phyloP scores from a whole-genome alignment of 2,329 filamentous ascomycete genomes.

The Talaromyces sp. region DNA sequence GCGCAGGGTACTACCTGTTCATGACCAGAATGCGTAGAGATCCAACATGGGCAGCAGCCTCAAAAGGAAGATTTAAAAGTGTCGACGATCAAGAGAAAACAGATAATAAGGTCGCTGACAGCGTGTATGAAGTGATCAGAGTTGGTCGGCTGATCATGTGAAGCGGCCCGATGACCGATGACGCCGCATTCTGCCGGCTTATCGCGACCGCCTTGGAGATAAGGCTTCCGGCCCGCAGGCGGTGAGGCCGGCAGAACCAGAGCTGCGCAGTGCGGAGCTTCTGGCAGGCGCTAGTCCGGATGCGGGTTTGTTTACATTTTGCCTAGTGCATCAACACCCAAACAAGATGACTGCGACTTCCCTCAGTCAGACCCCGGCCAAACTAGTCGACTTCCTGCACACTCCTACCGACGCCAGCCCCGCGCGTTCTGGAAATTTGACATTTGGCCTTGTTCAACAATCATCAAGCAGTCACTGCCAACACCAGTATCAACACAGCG shows the following conservation, averaged over 20 bases:
- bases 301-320: conserved; percentile 28
- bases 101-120: background rate
- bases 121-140: background rate
- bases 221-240: background rate
- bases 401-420: background rate
- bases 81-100: background rate
- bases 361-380: background rate
- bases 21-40: background rate
- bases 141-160: conserved; percentile 18
- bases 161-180: conserved; percentile 12
- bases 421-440: background rate
- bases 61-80: background rate
- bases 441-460: background rate
- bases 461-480: background rate
- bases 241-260: conserved; percentile 5
- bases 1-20: conserved; percentile 9
- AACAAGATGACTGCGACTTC: conserved; percentile 6
- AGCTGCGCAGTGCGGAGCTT: conserved; percentile 3
- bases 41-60: background rate
- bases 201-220: conserved; percentile 9
- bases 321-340: conserved; percentile 15
- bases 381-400: conserved; percentile 3
- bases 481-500: background rate
- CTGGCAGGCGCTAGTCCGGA: conserved; percentile 10
- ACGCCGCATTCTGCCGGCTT: conserved; percentile 13